Evolutionary conservation across 352 stramenopile genomes (phyloP), one percentile per base, ranked within the genome.

Genomic region (Thalassiosira exigua): DNA sequence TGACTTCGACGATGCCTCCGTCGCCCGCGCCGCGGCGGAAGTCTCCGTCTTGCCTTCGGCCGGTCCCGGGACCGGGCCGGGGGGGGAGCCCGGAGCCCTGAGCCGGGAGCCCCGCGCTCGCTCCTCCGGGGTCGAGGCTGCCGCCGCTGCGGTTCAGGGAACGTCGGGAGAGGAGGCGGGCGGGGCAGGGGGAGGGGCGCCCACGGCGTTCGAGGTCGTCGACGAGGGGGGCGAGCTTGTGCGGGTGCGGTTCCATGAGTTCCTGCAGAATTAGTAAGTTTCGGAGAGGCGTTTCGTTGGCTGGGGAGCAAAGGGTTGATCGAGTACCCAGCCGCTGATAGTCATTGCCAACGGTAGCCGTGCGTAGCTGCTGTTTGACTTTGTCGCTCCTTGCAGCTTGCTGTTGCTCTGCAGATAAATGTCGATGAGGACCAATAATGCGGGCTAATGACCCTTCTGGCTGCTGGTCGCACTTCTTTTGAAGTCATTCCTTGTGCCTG

Each of bases 221-320:
- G 87, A 92, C 70, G 87, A 91, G 64, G 83, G 69, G 46, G 87
- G 84, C 29, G 84, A 92, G 68, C 52, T 92, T 39, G 84, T 92
- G 1, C 67, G 73, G 42, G 67, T 77, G 48, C 75, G 72, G 5
- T 89, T 92, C 75, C 46, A 82, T n/a, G 69, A 91, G 42, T 92
- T 92, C 83, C 61, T 92, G 19, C 41, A 79, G n/a, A 75, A 84
- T 48, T 92, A 79, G 78, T 92, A 59, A 90, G 86, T 89, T 62
- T 36, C n/a, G 39, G 12, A 60, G 32, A 56, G 4, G 7, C 7
- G 22, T 24, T 33, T 11, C 30, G 17, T 69, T 41, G 19, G 17
- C 4, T 22, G n/a, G 26, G 27, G 0, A 21, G 3, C 4, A 3
- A 36, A 27, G 21, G 4, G 17, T 36, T 1, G 27, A 19, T 21